Evolutionary conservation across 2,329 filamentous ascomycete genomes (phyloP).

Genomic region (Purpureocillium takamizusanense): DNA sequence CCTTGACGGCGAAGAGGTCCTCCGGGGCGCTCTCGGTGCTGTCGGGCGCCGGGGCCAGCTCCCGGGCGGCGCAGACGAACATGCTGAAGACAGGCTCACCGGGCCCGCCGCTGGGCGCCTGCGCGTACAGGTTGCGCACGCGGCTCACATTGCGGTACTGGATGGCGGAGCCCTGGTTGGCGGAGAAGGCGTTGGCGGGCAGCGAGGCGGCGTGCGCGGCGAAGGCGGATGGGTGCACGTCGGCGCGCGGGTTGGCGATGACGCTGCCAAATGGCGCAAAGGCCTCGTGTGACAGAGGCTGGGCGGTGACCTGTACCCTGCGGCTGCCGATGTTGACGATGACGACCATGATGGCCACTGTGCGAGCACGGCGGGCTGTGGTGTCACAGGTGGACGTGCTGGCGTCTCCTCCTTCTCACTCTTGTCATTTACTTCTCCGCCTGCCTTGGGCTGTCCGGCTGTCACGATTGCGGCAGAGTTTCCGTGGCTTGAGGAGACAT

Average conservation of each 20-base stretch:
- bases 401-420: too few species aligned
- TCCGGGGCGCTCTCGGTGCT: conserved; percentile 7
- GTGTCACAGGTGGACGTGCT: too few species aligned
- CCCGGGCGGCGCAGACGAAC: conserved; percentile 62
- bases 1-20: conserved; percentile 46
- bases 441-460: neutral
- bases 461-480: neutral
- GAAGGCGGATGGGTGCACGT: conserved; percentile 37
- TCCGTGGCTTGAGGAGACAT: neutral
- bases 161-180: conserved; percentile 82
- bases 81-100: conserved; percentile 58
- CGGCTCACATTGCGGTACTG: conserved; percentile 78
- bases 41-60: conserved; percentile 10
- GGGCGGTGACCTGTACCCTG: conserved; percentile 38
- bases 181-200: conserved; percentile 43
- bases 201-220: conserved; percentile 28
- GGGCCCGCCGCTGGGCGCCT: conserved; percentile 52
- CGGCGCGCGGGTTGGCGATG: conserved; percentile 61
- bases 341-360: conserved; percentile 17
- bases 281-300: conserved; percentile 55
- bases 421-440: neutral
- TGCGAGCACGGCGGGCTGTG: too few species aligned
- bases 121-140: conserved; percentile 61
- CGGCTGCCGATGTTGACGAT: conserved; percentile 14
- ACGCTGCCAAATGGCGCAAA: conserved; percentile 81